These are phyloP conservation scores for Colletotrichum neosansevieriae DNA, from an alignment of 2,329 filamentous ascomycete species.

Conservation along the genomic window DNA sequence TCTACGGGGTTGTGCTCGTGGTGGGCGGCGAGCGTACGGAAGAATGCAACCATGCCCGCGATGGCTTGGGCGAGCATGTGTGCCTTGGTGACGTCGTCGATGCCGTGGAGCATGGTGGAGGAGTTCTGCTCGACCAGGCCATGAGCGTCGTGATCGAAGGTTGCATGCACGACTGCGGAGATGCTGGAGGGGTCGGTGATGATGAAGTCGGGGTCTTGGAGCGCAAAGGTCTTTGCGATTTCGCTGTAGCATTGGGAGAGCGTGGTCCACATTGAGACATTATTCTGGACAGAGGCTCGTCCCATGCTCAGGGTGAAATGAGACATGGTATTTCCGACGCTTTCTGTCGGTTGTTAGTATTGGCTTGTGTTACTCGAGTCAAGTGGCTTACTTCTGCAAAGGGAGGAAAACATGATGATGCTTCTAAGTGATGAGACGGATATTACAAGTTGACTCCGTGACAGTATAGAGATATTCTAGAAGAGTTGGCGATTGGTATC, in stretches of 20 bases:
- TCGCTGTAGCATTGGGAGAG: slow-evolving; percentile 38
- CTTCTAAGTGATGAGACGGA: neutral
- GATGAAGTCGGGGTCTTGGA: slow-evolving; percentile 41
- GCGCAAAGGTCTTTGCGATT: slow-evolving; percentile 33
- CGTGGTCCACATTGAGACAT: slow-evolving; percentile 38
- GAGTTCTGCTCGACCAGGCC: slow-evolving; percentile 48
- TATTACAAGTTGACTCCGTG: no score
- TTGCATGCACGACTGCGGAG: slow-evolving; percentile 47
- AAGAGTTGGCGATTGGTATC: neutral
- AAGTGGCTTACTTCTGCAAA: slow-evolving; percentile 27
- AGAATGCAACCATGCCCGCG: slow-evolving; percentile 49
- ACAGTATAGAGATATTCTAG: no score
- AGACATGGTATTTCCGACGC: slow-evolving; percentile 36
- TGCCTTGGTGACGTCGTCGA: slow-evolving; percentile 49
- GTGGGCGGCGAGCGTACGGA: slow-evolving; percentile 43
- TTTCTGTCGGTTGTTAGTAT: slow-evolving; percentile 25
- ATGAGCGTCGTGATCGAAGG: slow-evolving; percentile 50
- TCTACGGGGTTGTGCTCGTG: slow-evolving; percentile 41
- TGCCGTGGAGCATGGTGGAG: slow-evolving; percentile 44
- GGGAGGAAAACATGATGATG: slow-evolving; percentile 29
- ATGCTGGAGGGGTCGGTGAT: slow-evolving; percentile 42
- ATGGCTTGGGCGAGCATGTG: slow-evolving; percentile 52
- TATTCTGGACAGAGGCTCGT: slow-evolving; percentile 37
- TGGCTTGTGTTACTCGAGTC: no score
- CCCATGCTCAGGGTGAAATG: slow-evolving; percentile 41